Conservation (phyloP, 495 filamentous ascomycete genomes). For the Penicillium egyptiacum region DNA sequence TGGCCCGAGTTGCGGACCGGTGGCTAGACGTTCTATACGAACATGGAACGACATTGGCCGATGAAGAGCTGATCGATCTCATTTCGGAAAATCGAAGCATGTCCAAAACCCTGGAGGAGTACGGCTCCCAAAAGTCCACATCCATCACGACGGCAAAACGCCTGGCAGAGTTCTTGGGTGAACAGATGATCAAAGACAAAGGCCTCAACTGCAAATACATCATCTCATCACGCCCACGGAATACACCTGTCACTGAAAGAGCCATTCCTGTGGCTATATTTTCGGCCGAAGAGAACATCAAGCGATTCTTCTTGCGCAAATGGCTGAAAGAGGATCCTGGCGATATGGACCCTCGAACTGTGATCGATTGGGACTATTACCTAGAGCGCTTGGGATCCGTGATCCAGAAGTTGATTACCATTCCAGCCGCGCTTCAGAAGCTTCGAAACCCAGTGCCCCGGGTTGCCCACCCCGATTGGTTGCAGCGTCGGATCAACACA, state of each 20-base stretch:
- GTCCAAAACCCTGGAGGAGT: conserved; percentile 94
- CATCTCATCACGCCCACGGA: conserved; percentile 82
- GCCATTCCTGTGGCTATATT: conserved; percentile 97
- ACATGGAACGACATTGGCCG: conserved; percentile 81
- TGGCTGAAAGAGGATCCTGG: conserved; percentile 94
- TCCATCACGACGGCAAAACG: conserved; percentile 98
- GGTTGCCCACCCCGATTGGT: conserved; percentile 93
- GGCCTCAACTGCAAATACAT: conserved; percentile 99
- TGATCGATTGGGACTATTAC: conserved; percentile 98
- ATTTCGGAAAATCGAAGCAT: conserved; percentile 99
- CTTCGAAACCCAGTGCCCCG: conserved; percentile 90
- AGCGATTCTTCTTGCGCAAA: conserved; percentile 85
- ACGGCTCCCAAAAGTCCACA: conserved; percentile 92
- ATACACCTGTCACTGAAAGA: conserved; percentile 90
- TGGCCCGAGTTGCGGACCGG: conserved; percentile 91
- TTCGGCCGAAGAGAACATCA: conserved; percentile 83
- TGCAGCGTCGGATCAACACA: conserved; percentile 86
- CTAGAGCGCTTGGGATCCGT: conserved; percentile 91
- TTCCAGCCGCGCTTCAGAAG: conserved; percentile 94
- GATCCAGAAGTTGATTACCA: conserved; percentile 98
- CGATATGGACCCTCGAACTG: conserved; percentile 83
- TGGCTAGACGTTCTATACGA: conserved; percentile 94
- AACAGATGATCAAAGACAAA: conserved; percentile 99
- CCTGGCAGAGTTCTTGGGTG: conserved; percentile 91
- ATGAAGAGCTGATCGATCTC: conserved; percentile 96